Evolutionary conservation across 2,329 filamentous ascomycete species (phyloP), one percentile per base, ranked within the genome.

Genomic region (Hirsutella thompsonii): DNA sequence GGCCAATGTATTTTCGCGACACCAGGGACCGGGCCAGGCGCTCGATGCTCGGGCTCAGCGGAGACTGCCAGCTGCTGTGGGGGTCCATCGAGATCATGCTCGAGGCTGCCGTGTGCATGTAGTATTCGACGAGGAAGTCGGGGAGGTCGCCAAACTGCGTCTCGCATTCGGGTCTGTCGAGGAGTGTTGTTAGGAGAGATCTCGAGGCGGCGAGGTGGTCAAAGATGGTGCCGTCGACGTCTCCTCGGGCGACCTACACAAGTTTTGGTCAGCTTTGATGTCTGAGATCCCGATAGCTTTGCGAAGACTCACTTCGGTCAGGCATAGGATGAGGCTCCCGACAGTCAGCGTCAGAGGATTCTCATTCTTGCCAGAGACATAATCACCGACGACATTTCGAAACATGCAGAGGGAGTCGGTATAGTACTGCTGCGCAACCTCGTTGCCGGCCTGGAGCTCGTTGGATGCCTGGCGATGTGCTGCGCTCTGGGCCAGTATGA

Each of bases 91-190:
- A 67, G 36, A 70, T 65, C 59, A 69, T 67, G 48, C 65, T 69
- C 6, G 64, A 59, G 3, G 63, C 59, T 3, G 63, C 60, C 36
- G 65, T 68, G 49, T 70, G 67, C 44, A 66, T 60, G 44, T 68
- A 69, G 32, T 69, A 69, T 49, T 70, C 67, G 36, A 68, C 58
- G 3, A 70, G 58, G 38, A 69, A 69, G 21, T 66, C 60, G 21
- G 61, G 58, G 3, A 70, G 45, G 9, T 64, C 57, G 11, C 57
- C 55, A 2, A 57, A 56, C 8, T 30, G 28, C 3, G 61, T 46
- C 3, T 60, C 52, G 0, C 52, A 46, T 33, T 59, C 53, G 4
- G 53, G 54, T 4, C 59, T 48, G 1, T 50, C 52, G 4, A 68
- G 52, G 2, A 68, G 46, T 2, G 55, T 57, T 8, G 56, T 55